Percentiles rank a stretch among this genome's conserved stretches.
Evolutionary conservation across 345 rosid genomes (phyloP).

Genomic region (Salix caprea): DNA sequence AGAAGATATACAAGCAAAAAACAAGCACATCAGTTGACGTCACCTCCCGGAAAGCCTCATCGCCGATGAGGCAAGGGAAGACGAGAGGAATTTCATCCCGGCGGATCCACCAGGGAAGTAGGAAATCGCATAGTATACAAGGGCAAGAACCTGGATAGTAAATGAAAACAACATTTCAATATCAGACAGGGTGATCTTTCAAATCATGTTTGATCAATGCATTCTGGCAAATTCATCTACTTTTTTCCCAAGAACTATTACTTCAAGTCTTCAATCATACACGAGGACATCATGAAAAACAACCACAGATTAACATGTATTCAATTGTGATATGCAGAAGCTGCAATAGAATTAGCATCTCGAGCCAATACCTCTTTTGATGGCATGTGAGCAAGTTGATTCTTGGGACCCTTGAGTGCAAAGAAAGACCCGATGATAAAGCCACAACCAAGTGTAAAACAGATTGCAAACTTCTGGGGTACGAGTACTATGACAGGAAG

Average conservation of each 20-base stretch:
- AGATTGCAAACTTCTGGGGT: conserved; percentile 95
- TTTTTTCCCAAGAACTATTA: background rate
- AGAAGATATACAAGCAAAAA: conserved; percentile 1
- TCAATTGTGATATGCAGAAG: background rate
- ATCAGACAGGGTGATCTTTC: background rate
- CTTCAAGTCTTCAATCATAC: background rate
- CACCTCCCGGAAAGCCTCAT: conserved; percentile 57
- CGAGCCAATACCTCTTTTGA: conserved; percentile 64
- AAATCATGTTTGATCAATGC: background rate
- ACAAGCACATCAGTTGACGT: background rate
- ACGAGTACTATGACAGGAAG: conserved; percentile 84
- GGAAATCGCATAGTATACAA: conserved; percentile 61
- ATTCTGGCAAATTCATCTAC: background rate
- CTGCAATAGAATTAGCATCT: background rate
- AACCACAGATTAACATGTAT: background rate
- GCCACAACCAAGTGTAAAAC: conserved; percentile 86
- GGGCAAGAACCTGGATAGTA: conserved; percentile 46
- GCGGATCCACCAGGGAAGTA: conserved; percentile 75
- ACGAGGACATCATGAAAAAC: background rate
- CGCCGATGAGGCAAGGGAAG: conserved; percentile 49
- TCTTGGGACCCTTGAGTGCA: conserved; percentile 80
- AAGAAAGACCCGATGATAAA: conserved; percentile 84
- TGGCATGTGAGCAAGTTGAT: conserved; percentile 75
- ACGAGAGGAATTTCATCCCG: conserved; percentile 55
- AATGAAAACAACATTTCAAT: background rate